phyloP scores from a whole-genome alignment of 345 rosid species.

The Trapa bicornis region DNA sequence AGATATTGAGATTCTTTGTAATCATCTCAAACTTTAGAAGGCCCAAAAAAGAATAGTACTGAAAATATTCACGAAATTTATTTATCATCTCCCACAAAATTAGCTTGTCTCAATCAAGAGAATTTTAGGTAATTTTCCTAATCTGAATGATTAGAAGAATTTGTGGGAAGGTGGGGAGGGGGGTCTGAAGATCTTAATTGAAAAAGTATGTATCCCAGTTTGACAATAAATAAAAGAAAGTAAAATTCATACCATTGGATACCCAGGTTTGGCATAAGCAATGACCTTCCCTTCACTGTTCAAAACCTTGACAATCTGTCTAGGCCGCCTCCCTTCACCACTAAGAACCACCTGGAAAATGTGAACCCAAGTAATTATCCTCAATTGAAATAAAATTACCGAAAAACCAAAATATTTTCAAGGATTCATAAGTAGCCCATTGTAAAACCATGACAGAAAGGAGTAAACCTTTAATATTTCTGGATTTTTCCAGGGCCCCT shows the following conservation, averaged over 20 bases:
- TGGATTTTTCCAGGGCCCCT: slow-evolving; percentile 97
- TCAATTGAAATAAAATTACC: slow-evolving; percentile 1
- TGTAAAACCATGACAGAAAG: not conserved
- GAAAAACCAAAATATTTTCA: slow-evolving; percentile 3
- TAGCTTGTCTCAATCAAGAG: not conserved
- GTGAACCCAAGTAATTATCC: slow-evolving; percentile 7
- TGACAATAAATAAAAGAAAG: not conserved
- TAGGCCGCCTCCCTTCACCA: slow-evolving; percentile 63
- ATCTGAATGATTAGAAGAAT: too few species aligned
- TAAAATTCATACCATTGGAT: slow-evolving; percentile 44
- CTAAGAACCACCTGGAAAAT: slow-evolving; percentile 67
- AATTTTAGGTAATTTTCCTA: not conserved
- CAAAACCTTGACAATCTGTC: slow-evolving; percentile 86
- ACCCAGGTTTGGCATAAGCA: slow-evolving; percentile 83
- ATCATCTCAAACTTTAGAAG: not conserved
- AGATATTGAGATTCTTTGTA: not conserved
- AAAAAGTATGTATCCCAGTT: not conserved
- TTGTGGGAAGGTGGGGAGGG: too few species aligned
- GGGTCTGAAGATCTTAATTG: not conserved
- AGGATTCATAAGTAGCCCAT: slow-evolving; percentile 1
- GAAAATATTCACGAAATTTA: not conserved
- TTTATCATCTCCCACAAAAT: not conserved
- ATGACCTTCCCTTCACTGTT: slow-evolving; percentile 82
- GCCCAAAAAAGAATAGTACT: not conserved
- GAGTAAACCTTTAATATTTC: slow-evolving; percentile 54